Conservation (phyloP, 129 eudicot species). For the Lactuca sativa region DNA sequence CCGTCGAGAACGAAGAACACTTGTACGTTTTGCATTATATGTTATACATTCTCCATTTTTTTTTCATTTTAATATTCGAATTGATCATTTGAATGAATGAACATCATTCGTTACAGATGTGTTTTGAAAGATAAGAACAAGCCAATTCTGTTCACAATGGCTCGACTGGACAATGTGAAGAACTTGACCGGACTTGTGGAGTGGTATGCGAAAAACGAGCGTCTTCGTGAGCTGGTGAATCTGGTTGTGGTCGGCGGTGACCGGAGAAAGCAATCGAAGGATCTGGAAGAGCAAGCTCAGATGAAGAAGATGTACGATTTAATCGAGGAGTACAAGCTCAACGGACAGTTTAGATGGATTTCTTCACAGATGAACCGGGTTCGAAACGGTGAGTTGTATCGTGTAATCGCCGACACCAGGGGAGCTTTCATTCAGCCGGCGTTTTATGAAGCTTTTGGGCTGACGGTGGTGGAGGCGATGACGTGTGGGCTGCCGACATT, state of each 20-base stretch:
- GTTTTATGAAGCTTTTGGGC: slow-evolving; percentile 23
- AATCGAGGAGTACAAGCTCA: slow-evolving; percentile 38
- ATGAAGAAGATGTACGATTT: slow-evolving; percentile 49
- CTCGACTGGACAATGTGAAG: slow-evolving; percentile 44
- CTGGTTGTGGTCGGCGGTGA: slow-evolving; percentile 52
- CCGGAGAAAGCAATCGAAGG: slow-evolving; percentile 49
- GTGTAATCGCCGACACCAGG: slow-evolving; percentile 43
- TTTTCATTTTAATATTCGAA: not conserved
- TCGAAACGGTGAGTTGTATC: slow-evolving; percentile 48
- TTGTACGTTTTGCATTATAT: slow-evolving; percentile 39
- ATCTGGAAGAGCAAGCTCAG: slow-evolving; percentile 45
- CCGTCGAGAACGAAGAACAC: slow-evolving; percentile 87
- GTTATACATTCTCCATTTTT: not conserved
- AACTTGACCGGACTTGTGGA: slow-evolving; percentile 49
- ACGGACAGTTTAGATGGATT: slow-evolving; percentile 51
- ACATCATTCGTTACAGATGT: slow-evolving; percentile 22
- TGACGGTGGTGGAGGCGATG: slow-evolving; percentile 53
- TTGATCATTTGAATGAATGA: not conserved
- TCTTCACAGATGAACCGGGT: slow-evolving; percentile 49
- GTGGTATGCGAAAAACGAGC: slow-evolving; percentile 42
- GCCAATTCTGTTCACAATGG: slow-evolving; percentile 50
- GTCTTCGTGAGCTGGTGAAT: slow-evolving; percentile 46
- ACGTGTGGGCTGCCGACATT: slow-evolving; percentile 48
- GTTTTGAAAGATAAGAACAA: slow-evolving; percentile 44
- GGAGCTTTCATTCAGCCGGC: slow-evolving; percentile 41